Evolutionary conservation across 2,329 filamentous ascomycete species (phyloP), one percentile per base, ranked within the genome.

Genomic region (Fusarium paranaense): DNA sequence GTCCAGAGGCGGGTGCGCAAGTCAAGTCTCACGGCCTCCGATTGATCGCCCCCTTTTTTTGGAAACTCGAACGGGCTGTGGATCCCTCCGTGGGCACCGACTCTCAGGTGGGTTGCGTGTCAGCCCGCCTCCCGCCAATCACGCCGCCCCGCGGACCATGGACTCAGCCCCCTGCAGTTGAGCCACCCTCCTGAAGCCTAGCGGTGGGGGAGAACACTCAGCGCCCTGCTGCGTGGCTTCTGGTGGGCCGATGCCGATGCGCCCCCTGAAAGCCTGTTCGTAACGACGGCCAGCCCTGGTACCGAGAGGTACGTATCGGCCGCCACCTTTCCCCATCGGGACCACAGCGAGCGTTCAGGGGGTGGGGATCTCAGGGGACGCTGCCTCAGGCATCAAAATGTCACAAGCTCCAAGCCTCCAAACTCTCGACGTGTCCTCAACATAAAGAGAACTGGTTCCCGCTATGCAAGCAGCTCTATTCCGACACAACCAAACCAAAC

Each of bases 401-500:
- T 50, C 11, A 16, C 58, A 40, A 63, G 50, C 58, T 60, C 45
- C 57, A 62, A 66, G 62, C 70, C 56, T 62, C 62, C 59, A 70
- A 76, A 76, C 56, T 62, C 62, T 78, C 74, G 74, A 81, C 79
- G 79, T 81, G 79, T 78, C 79, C 79, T 81, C 72, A 75, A 78
- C 76, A 83, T 83, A 83, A 83, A 83, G 78, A 81, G 72, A 63
- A 67, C 74, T 73, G 66, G 61, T 78, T 73, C 75, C 73, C 77
- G 63, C 75, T 73, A 47, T 62, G 63, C 60, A 68, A 59, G 42
- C 57, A 57, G 42, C 42, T 69, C 62, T 35, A 62, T 71, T 71
- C 74, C 73, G 59, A 35, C 56, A 65, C 47, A 57, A 35, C 45
- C 70, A 67, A 73, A 35, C 60, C 72, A 70, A 70, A 45, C 45